A percentile compares a stretch with the other conserved stretches of the same genome.
Evolutionary conservation across 306 rosid species (phyloP).

Genomic region (Cajanus cajan): DNA sequence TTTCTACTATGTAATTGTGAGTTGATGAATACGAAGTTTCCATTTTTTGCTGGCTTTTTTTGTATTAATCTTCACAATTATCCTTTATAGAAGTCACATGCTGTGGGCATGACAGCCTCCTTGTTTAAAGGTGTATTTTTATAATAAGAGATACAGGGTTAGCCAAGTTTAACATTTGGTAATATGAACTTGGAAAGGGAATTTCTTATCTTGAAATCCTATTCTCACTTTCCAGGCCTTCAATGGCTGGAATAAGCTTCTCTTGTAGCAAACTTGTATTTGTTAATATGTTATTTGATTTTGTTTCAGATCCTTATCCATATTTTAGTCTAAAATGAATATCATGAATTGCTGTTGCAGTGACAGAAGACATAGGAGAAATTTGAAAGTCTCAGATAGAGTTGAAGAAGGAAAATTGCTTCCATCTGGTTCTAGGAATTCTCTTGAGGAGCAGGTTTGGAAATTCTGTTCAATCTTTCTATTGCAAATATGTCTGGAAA

Average conservation of each 20-base stretch:
- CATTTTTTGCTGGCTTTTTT: slow-evolving; percentile 5
- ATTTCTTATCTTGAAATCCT: background rate
- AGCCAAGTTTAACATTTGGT: background rate
- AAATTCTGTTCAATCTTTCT: slow-evolving; percentile 11
- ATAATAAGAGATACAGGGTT: background rate
- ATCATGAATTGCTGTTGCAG: slow-evolving; percentile 29
- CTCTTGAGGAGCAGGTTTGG: slow-evolving; percentile 67
- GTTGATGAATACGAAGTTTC: background rate
- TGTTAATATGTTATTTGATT: slow-evolving; percentile 16
- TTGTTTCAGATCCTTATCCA: slow-evolving; percentile 12
- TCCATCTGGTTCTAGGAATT: slow-evolving; percentile 53
- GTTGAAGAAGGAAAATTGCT: slow-evolving; percentile 53
- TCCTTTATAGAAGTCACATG: background rate
- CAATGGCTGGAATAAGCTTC: background rate
- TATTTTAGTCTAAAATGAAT: slow-evolving; percentile 16
- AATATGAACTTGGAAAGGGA: slow-evolving; percentile 3
- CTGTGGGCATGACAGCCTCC: background rate
- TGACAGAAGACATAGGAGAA: slow-evolving; percentile 65
- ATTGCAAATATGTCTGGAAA: slow-evolving; percentile 8
- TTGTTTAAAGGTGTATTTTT: slow-evolving; percentile 1
- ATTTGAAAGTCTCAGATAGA: slow-evolving; percentile 55
- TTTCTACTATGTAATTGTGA: background rate
- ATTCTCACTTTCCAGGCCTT: background rate
- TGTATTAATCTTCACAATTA: slow-evolving; percentile 8
- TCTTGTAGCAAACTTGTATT: background rate